Evolutionary conservation across 192 early-diverging fungal species (phyloP).

Genomic region (Thamnidium elegans): DNA sequence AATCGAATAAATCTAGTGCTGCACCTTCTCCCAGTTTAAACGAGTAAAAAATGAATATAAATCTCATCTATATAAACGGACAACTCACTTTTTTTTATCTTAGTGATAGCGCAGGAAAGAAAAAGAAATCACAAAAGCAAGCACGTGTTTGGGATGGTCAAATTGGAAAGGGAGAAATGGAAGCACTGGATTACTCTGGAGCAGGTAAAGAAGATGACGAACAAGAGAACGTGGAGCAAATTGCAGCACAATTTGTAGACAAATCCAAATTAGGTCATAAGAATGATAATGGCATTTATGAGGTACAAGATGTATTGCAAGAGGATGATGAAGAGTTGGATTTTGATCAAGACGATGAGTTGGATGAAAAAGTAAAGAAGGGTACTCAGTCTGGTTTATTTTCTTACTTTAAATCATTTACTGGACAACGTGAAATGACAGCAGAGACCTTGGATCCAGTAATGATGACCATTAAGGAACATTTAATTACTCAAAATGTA

Average conservation of each 20-base stretch:
- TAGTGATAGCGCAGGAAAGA: conserved; percentile 31
- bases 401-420: conserved; percentile 70
- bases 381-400: conserved; percentile 48
- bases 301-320: conserved; percentile 68
- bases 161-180: conserved; percentile 53
- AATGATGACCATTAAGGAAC: conserved; percentile 87
- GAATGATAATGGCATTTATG: conserved; percentile 69
- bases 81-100: not conserved
- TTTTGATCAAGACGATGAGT: conserved; percentile 46
- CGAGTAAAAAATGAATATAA: conserved; percentile 10
- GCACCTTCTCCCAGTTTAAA: conserved; percentile 18
- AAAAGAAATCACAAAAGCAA: conserved; percentile 55
- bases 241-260: conserved; percentile 45
- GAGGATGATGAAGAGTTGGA: conserved; percentile 57
- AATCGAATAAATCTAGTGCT: conserved; percentile 13
- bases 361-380: conserved; percentile 22
- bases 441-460: conserved; percentile 71
- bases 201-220: not conserved
- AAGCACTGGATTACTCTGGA: conserved; percentile 47
- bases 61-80: not conserved
- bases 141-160: conserved; percentile 78
- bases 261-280: conserved; percentile 57
- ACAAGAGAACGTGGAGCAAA: conserved; percentile 17
- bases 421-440: conserved; percentile 69
- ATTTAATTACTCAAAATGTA: conserved; percentile 91